A percentile compares a stretch with the other conserved stretches of the same genome.
Evolutionary conservation across 768 basidiomycete genomes (phyloP).

Genomic region (Leccinum fibrillosum): DNA sequence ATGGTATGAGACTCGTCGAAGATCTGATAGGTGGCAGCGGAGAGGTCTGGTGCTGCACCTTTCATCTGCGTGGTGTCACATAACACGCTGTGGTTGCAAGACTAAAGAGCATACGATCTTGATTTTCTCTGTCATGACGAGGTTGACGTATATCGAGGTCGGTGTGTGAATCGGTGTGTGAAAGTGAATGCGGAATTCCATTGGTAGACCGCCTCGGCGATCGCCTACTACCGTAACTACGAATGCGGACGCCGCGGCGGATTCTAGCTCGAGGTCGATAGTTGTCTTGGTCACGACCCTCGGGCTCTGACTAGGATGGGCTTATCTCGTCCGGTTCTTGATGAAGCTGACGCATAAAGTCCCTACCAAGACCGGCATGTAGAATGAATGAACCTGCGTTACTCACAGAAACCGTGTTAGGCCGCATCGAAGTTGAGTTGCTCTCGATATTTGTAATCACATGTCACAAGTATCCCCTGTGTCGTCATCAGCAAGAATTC

Average conservation of each 20-base stretch:
- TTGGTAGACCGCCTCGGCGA: too few species aligned
- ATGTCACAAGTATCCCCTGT: neutral
- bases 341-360: neutral
- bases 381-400: neutral
- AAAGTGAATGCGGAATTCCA: too few species aligned
- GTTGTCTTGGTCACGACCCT: neutral
- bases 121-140: constrained; percentile 32
- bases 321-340: neutral
- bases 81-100: neutral
- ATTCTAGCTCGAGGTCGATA: neutral
- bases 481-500: constrained; percentile 9
- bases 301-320: neutral
- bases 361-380: too few species aligned
- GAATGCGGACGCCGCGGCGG: too few species aligned
- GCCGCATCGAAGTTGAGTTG: neutral
- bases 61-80: constrained; percentile 58
- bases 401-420: neutral
- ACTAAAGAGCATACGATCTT: constrained; percentile 27
- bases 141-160: too few species aligned
- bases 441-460: too few species aligned
- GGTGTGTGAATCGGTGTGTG: too few species aligned
- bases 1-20: constrained; percentile 94
- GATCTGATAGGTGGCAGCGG: constrained; percentile 89
- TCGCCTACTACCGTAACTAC: too few species aligned
- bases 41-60: constrained; percentile 77